These are phyloP conservation scores for Cynanchum wilfordii DNA, from an alignment of 257 asterid genomes.

Conservation along the genomic window DNA sequence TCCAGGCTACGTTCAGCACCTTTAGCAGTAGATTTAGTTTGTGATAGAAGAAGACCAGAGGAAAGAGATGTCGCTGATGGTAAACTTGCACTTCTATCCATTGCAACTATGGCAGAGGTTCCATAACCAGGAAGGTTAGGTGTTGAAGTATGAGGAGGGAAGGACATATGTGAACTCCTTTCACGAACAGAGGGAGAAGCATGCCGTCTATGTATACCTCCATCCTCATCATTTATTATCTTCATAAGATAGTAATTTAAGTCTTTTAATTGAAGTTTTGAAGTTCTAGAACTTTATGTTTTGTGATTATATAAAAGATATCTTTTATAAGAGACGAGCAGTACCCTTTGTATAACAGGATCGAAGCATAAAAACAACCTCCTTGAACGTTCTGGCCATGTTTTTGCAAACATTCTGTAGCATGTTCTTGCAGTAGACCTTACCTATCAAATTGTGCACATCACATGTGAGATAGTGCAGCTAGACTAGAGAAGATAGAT, in stretches of 20 bases:
- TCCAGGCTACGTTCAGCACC: slow-evolving; percentile 89
- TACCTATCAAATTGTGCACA: slow-evolving; percentile 48
- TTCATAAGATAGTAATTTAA: slow-evolving; percentile 14
- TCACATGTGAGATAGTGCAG: slow-evolving; percentile 18
- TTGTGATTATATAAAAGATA: neutral
- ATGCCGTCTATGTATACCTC: slow-evolving; percentile 91
- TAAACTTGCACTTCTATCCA: slow-evolving; percentile 82
- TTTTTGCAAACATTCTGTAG: slow-evolving; percentile 91
- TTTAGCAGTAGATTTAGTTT: slow-evolving; percentile 58
- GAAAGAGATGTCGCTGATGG: slow-evolving; percentile 60
- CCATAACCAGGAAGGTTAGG: slow-evolving; percentile 85
- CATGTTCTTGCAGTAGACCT: slow-evolving; percentile 94
- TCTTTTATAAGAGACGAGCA: slow-evolving; percentile 15
- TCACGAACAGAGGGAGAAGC: slow-evolving; percentile 97
- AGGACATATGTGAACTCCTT: slow-evolving; percentile 58
- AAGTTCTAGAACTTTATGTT: neutral
- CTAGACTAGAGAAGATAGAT: slow-evolving; percentile 12
- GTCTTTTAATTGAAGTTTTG: neutral
- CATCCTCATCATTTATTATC: slow-evolving; percentile 95
- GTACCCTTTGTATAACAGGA: slow-evolving; percentile 96
- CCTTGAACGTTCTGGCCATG: slow-evolving; percentile 98
- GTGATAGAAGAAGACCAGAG: slow-evolving; percentile 71
- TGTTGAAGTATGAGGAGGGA: slow-evolving; percentile 58
- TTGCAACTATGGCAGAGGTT: slow-evolving; percentile 95
- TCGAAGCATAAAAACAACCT: slow-evolving; percentile 82